Evolutionary conservation across 208 protist species (phyloP), one percentile per base, ranked within the genome.

Genomic region (Leishmania gerbilli): DNA sequence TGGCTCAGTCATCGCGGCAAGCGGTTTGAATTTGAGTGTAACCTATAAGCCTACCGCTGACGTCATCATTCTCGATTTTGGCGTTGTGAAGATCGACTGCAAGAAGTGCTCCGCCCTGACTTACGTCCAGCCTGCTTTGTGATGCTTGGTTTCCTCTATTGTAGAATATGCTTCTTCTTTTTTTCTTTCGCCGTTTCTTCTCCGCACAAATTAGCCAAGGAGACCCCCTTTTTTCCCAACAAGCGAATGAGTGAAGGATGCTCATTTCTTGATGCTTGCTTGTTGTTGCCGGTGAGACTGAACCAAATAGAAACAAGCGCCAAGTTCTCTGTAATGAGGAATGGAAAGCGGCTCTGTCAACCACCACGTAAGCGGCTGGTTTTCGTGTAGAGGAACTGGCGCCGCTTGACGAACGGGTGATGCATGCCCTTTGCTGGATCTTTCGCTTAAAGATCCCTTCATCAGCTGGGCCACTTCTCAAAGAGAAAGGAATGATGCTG

Each of bases 11-110:
- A 77, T 95, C 71, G 79, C 74, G 0, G 40, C 86, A 3, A 93
- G 90, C 56, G 56, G 84, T 24, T 76, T 95, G 31, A 79, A 84
- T 1, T 79, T 97, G 19, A 74, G 80, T 1, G 85, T 91, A 1
- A 58, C 31, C 1, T 97, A 93, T 79, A 42, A 84, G 6, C 90
- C 91, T 0, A 42, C 78, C 5, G 51, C 79, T 31, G 90, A 97
- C 76, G 47, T 84, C 37, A 68, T 97, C 51, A 51, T 69, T 17
- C 79, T 97, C 55, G 88, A 97, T 76, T 68, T 95, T 2, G 89
- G 84, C 51, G 81, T 95, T 64, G 85, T 86, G 1, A 79, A 81
- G 27, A 88, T 96, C 13, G 74, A 84, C 0, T 92, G 92, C 77
- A 74, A 76, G 45, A 87, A 87, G 77, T 96, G 93, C 60, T 3